Evolutionary conservation across 2,329 filamentous ascomycete genomes (phyloP), one percentile per base, ranked within the genome.

Genomic region (Stachybotrys chartarum): DNA sequence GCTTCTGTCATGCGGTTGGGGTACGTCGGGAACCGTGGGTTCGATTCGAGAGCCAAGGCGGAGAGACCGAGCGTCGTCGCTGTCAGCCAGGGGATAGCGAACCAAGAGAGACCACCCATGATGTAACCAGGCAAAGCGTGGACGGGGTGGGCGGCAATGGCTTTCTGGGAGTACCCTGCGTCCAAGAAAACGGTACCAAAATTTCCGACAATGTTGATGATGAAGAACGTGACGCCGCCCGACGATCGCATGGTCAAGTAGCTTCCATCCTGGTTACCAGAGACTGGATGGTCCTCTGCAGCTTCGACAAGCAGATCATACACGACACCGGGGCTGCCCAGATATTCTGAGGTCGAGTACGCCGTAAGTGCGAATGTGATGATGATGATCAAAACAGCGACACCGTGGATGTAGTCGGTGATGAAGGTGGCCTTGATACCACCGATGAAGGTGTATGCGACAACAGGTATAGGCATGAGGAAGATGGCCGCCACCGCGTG

Each of bases 101-200:
- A 96, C 91, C 91, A 96, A 52, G 83, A 86, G 1, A 96, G 79
- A 24, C 92, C 91, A 6, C 91, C 91, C 58, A 93, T 81, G 54
- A 96, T 86, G 66, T 96, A 96, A 17, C 91, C 91, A 0, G 91
- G 91, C 3, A 97, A 82, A 0, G 91, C 92, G 58, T 93, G 85
- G 0, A 93, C 87, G 1, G 91, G 91, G 24, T 85, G 87, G 0
- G 92, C 91, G 7, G 92, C 90, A 64, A 96, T 96, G 16, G 91
- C 91, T 72, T 96, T 96, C 78, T 96, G 94, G 74, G 91, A 96
- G 75, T 95, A 96, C 16, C 88, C 86, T 60, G 92, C 92, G 66
- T 95, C 91, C 49, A 91, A 78, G 75, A 95, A 95, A 5, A 95
- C 89, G 1, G 88, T 91, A 56, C 81, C 87, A 57, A 93, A 94